A percentile compares a stretch with the other conserved stretches of the same genome.
Conservation (phyloP, 306 rosid species). For the Cucurbita moschata region DNA sequence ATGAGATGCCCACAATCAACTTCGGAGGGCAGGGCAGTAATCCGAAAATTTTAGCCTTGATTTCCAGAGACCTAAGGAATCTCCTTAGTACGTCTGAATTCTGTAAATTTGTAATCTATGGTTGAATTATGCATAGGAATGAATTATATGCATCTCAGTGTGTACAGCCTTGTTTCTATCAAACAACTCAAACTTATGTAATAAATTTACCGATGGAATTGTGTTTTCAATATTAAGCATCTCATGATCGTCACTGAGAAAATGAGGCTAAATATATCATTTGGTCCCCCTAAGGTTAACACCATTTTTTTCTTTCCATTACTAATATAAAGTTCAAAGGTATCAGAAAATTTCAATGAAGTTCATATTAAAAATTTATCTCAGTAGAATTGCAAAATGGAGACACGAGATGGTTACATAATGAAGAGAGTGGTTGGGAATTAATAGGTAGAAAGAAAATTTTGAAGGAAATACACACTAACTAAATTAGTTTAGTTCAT, state of each 20-base stretch:
- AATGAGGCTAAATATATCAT: not conserved
- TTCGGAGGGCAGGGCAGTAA: not conserved
- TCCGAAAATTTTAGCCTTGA: not conserved
- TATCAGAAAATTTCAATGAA: not conserved
- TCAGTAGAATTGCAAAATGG: not conserved
- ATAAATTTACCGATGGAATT: not conserved
- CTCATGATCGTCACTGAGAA: not conserved
- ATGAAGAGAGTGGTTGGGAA: not conserved
- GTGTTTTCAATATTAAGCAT: not conserved
- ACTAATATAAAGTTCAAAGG: not conserved
- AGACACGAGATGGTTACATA: not conserved
- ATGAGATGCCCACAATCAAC: not conserved
- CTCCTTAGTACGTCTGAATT: not conserved
- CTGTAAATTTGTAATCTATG: not conserved
- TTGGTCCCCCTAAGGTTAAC: not conserved
- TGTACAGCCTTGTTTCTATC: not conserved
- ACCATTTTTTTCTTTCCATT: not conserved
- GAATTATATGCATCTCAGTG: not conserved
- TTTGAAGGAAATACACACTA: not conserved
- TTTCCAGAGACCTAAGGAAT: not conserved
- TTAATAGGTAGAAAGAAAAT: not conserved
- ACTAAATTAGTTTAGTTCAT: not conserved
- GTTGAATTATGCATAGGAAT: not conserved
- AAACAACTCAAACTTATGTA: not conserved
- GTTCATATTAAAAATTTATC: not conserved